These are phyloP conservation scores for Vaccinium myrtillus DNA, from an alignment of 148 eudicot species.

Conservation along the genomic window DNA sequence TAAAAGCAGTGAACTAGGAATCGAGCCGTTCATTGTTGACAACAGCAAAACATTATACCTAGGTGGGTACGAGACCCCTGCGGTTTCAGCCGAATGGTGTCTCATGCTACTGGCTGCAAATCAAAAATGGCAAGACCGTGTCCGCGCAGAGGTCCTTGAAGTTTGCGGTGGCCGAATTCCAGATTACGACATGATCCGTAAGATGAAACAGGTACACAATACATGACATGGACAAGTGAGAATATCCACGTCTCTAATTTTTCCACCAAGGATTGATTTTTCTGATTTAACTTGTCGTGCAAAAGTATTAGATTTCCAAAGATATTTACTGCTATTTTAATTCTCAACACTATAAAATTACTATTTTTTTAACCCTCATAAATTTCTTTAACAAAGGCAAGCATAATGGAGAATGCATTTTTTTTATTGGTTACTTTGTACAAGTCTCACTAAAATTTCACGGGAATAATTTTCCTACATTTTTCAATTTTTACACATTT, in stretches of 20 bases:
- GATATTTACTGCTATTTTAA: neutral
- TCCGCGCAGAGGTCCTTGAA: neutral
- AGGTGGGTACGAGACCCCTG: conserved; percentile 14
- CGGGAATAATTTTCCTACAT: too few species aligned
- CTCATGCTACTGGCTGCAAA: conserved; percentile 13
- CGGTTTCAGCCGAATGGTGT: neutral
- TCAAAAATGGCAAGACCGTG: conserved; percentile 8
- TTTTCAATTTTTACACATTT: too few species aligned
- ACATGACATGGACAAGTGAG: too few species aligned
- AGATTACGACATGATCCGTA: neutral
- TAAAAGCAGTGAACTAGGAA: neutral
- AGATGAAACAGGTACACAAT: neutral
- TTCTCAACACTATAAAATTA: too few species aligned
- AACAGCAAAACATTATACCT: conserved; percentile 17
- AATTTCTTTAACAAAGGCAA: too few species aligned
- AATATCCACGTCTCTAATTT: too few species aligned
- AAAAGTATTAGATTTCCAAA: neutral
- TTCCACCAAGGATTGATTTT: neutral
- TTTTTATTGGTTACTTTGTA: too few species aligned
- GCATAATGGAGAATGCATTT: too few species aligned
- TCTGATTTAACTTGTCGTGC: neutral
- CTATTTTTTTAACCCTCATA: too few species aligned
- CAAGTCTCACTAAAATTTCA: too few species aligned
- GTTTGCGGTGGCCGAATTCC: neutral
- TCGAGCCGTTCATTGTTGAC: conserved; percentile 13